A percentile compares a stretch with the other conserved stretches of the same genome.
These are phyloP conservation scores for Forsythia viridissima DNA, from an alignment of 257 asterid genomes.

Conservation along the genomic window DNA sequence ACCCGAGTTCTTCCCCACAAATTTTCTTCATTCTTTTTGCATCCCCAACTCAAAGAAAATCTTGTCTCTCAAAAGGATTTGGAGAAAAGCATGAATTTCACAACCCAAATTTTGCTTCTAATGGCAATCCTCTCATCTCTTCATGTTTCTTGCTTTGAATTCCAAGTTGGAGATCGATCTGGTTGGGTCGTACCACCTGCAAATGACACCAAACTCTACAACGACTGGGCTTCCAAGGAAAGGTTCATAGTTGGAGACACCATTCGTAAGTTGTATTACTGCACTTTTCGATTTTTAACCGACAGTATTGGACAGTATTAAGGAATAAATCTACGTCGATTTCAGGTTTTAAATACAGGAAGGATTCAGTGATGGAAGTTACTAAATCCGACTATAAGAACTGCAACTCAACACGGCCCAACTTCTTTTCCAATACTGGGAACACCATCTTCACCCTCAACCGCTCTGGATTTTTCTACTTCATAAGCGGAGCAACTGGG, in stretches of 20 bases:
- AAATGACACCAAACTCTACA: conserved; percentile 42
- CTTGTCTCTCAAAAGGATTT: not conserved
- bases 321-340: not conserved
- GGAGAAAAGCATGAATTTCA: not conserved
- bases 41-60: not conserved
- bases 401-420: conserved; percentile 61
- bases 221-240: conserved; percentile 65
- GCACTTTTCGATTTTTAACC: not conserved
- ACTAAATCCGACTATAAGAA: conserved; percentile 43
- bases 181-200: conserved; percentile 65
- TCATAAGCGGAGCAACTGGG: conserved; percentile 70
- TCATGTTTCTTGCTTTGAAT: conserved; percentile 41
- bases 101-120: not conserved
- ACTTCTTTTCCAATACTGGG: conserved; percentile 64
- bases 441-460: conserved; percentile 43
- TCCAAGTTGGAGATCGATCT: conserved; percentile 49
- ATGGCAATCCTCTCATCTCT: conserved; percentile 11
- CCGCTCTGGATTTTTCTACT: conserved; percentile 65
- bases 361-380: conserved; percentile 84
- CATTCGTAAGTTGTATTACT: conserved; percentile 49
- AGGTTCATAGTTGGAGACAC: conserved; percentile 63
- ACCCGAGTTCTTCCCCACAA: too few relatives aligned
- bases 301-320: not conserved
- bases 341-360: conserved; percentile 67
- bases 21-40: not conserved